Evolutionary conservation across 2,329 filamentous ascomycete genomes (phyloP), one percentile per base, ranked within the genome.

Genomic region (Microsporum canis): DNA sequence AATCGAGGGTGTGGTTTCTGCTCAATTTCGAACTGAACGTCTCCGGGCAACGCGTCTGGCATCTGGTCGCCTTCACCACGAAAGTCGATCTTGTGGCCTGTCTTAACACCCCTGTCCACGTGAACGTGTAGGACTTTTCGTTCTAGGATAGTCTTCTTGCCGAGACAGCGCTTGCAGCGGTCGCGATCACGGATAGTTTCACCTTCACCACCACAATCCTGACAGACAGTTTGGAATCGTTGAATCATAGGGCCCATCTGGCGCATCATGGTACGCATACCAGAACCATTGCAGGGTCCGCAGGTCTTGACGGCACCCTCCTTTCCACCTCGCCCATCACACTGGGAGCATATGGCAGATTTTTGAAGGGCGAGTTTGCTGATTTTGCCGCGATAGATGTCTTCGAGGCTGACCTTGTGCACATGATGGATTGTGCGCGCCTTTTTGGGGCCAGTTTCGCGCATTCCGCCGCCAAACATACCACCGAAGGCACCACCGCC

Each of bases 171-270:
- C 85, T 96, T 97, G 88, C 94, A 99, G 71, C 90, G 88, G 75
- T 99, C 94, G 81, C 95, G 95, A 68, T 97, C 92, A 72, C 89
- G 90, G 75, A 99, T 92, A 66, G 88, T 91, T 80, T 99, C 94
- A 63, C 94, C 92, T 77, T 99, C 94, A 65, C 95, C 95, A 69
- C 94, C 92, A 75, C 94, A 99, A 78, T 99, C 95, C 33, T 91
- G 89, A 83, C 94, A 99, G 69, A 96, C 91, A 34, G 92, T 97
- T 82, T 99, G 94, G 85, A 99, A 99, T 62, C 94, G 89, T 80
- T 99, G 95, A 69, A 99, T 97, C 94, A 99, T 99, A 63, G 94
- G 94, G 58, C 94, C 94, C 91, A 99, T 97, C 79, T 99, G 94
- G 73, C 95, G 88, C 94, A 99, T 96, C 92, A 99, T 97, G 45